These are phyloP conservation scores for Kodamaea anthophila DNA, from an alignment of 1,139 yeast genomes.

Conservation along the genomic window DNA sequence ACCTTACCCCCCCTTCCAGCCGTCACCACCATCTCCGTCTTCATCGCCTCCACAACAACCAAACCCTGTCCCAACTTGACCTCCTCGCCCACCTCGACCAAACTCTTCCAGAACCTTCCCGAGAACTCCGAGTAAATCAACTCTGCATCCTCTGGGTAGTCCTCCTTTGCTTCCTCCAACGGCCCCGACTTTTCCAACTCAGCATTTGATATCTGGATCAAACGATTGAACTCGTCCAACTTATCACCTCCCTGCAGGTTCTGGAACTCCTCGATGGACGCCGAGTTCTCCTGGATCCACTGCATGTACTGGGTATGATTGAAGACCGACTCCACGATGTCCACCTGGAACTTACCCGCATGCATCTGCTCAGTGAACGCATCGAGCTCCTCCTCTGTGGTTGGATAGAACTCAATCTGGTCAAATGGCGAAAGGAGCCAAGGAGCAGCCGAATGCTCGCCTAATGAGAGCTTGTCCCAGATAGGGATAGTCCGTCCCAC, in stretches of 20 bases:
- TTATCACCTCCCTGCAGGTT: conserved; percentile 70
- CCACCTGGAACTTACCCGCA: conserved; percentile 75
- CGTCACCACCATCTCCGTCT: conserved; percentile 88
- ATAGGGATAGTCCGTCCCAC: conserved; percentile 96
- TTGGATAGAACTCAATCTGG: conserved; percentile 92
- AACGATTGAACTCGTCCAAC: conserved; percentile 72
- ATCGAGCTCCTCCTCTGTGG: conserved; percentile 76
- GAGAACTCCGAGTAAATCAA: conserved; percentile 89
- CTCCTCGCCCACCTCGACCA: conserved; percentile 72
- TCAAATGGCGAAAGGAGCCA: conserved; percentile 92
- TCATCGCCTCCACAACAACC: conserved; percentile 94
- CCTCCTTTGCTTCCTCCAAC: conserved; percentile 39
- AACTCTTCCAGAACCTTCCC: conserved; percentile 94
- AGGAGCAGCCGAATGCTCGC: conserved; percentile 66
- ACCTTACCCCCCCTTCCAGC: conserved; percentile 76
- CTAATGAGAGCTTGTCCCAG: conserved; percentile 89
- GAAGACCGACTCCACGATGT: conserved; percentile 70
- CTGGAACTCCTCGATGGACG: conserved; percentile 66
- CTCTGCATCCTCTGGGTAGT: conserved; percentile 69
- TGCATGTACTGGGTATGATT: conserved; percentile 72
- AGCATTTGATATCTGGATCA: conserved; percentile 78
- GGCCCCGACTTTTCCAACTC: conserved; percentile 54
- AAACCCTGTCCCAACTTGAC: conserved; percentile 75
- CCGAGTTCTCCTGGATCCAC: conserved; percentile 72
- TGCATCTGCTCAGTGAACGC: conserved; percentile 63